phyloP scores from a whole-genome alignment of 2,329 filamentous ascomycete species.

The Lasiodiplodia gonubiensis region DNA sequence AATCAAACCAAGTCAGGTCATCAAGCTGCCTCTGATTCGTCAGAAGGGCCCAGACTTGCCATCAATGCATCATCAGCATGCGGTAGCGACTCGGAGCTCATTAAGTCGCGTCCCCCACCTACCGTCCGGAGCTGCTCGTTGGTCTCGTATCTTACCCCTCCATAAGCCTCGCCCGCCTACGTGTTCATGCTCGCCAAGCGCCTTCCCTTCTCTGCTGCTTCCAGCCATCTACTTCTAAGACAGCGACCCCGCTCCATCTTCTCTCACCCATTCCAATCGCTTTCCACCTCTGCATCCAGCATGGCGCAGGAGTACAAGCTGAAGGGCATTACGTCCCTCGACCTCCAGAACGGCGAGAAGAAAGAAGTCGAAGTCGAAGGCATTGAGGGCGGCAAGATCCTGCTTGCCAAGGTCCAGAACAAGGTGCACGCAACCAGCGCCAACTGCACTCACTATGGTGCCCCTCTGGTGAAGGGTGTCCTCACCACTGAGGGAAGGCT shows the following conservation, averaged over 20 bases:
- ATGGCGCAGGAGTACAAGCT: constrained; percentile 60
- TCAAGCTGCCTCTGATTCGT: constrained; percentile 25
- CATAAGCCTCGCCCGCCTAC: constrained; percentile 22
- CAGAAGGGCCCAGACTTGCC: neutral
- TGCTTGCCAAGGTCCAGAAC: constrained; percentile 79
- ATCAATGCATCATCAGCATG: constrained; percentile 22
- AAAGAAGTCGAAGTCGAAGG: constrained; percentile 90
- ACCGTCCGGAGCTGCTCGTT: constrained; percentile 7
- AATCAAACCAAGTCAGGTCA: constrained; percentile 17
- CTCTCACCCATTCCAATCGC: neutral
- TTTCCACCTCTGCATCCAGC: constrained; percentile 22
- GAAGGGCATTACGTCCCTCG: constrained; percentile 76
- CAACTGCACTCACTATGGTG: constrained; percentile 91
- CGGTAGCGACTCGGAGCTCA: constrained; percentile 10
- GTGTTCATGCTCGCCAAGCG: constrained; percentile 23
- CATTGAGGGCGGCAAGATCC: constrained; percentile 81
- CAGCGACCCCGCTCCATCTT: constrained; percentile 5
- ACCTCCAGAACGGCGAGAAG: constrained; percentile 81
- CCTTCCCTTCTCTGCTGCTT: constrained; percentile 9
- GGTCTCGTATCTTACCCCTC: constrained; percentile 21
- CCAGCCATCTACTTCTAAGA: constrained; percentile 24
- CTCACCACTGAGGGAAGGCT: constrained; percentile 80
- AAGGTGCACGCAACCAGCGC: constrained; percentile 79
- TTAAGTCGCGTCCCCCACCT: constrained; percentile 14
- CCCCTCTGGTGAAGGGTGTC: constrained; percentile 84